Base-by-base conservation (phyloP, 2,329 filamentous ascomycete species). In the Fusarium heterosporum region DNA sequence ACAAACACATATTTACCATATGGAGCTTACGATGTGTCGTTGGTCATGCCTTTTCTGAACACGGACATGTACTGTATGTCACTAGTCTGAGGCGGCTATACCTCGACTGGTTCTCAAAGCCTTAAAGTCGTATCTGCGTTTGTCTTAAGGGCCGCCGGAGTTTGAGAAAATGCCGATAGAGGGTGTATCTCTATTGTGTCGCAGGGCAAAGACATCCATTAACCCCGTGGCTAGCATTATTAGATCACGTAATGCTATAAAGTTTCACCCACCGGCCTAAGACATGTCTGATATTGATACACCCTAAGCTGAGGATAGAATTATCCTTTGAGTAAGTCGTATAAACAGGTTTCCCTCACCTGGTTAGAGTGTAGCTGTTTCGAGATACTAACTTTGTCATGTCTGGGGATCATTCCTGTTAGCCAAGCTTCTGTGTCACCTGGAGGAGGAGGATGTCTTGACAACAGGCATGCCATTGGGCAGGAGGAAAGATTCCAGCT, bases 371-470 rank as follows among this genome's bases (percentile, higher is more conserved):
- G 10, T 29, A 46, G 51, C 22, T 61, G 50, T 55, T 65, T 65
- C 41, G 55, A 65, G 62, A 65, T 48, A 49, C 48, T 55, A 38
- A 29, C 50, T 61, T 65, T 64, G 32, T 50, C 49, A 39, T 28
- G 34, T 36, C 19, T 36, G n/a, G 28, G 16, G 38, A 17, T 26
- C 58, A 49, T 51, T 54, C 54, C 61, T 38, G 13, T 11, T 14
- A 14, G 36, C 22, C 41, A 50, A 48, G 36, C 36, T 49, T 48
- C 28, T 56, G 39, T 61, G 40, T 19, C 16, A 42, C 13, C 17
- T 30, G 29, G 28, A 17, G 10, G 16, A 36, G 25, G 34, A 61
- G 40, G 46, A 26, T 29, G 12, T 29, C 28, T 9, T 13, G 12
- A 26, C 6, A 8, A n/a, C 30, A 16, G 8, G 19, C 6, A 26